Evolutionary conservation across 331 rosid genomes (phyloP), one percentile per base, ranked within the genome.

Genomic region (Pyrus hybrid): DNA sequence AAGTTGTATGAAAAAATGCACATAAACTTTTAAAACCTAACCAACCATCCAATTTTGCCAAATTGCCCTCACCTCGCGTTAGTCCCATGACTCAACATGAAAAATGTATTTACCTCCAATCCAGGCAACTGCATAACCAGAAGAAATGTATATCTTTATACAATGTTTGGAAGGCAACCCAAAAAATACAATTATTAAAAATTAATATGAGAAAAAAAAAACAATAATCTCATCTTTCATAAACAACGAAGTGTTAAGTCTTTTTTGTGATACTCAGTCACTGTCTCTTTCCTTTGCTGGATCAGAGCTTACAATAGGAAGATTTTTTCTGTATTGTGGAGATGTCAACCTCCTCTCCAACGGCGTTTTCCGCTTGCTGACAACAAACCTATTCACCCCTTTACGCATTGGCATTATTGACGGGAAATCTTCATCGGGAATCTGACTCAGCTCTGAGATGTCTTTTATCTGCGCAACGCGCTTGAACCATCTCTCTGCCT

Each of bases 321-420:
- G 92, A 82, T 86, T 90, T 81, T 84, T 87, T 80, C 92, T 79
- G 85, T 92, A 86, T 82, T 94, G 97, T 37, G 96, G 96, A 64
- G 99, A 90, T 20, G 97, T 90, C 80, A 92, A 81, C 86, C 99
- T 92, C 87, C 99, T 88, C 72, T 94, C 99, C 69, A 92, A 71
- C 25, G 99, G 97, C 2, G 97, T 94, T 89, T 94, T 94, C 80
- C 99, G 85, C 90, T 94, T 94, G 87, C 97, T 92, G 63, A 94
- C 93, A n/a, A 94, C 99, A 77, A 94, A 94, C 78, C 99, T 85
- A 75, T 94, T 94, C 79, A 94, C 99, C 63, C 99, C 99, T 88
- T 87, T 92, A 28, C 97, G 95, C 99, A 92, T 92, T 5, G 99
- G 99, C 99, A 94, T 94, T 79, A 94, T 94, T 2, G 97, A 92